Evolutionary conservation across 2,329 filamentous ascomycete genomes (phyloP).

Genomic region (Aureobasidium namibiae): DNA sequence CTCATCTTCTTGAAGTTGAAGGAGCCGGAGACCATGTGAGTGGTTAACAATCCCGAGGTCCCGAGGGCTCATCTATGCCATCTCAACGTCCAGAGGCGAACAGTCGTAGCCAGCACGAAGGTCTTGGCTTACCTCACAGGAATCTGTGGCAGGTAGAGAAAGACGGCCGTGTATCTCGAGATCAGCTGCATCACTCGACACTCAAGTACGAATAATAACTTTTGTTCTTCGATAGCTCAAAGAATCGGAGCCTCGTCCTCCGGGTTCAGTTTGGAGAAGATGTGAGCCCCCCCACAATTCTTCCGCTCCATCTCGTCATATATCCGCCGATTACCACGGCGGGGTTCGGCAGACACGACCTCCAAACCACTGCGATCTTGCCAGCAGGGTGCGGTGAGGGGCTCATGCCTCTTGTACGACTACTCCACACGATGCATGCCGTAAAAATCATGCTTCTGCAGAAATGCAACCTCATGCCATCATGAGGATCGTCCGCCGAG

Average conservation of each 20-base stretch:
- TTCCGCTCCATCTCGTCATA: neutral
- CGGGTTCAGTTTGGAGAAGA: neutral
- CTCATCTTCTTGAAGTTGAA: neutral
- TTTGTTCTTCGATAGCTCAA: neutral
- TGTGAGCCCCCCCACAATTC: neutral
- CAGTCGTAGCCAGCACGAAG: too few relatives aligned
- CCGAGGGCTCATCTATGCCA: neutral
- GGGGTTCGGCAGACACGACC: neutral
- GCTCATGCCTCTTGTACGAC: neutral
- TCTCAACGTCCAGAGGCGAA: too few relatives aligned
- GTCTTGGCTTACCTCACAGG: too few relatives aligned
- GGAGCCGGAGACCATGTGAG: neutral
- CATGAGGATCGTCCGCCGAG: conserved; percentile 1
- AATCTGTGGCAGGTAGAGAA: too few relatives aligned
- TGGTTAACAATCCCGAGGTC: neutral
- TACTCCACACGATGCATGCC: neutral
- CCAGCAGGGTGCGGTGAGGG: neutral
- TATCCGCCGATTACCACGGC: neutral
- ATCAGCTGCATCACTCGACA: neutral
- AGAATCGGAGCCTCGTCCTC: neutral
- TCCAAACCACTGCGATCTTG: neutral
- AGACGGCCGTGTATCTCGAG: neutral
- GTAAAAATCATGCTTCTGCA: neutral
- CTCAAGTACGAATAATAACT: neutral
- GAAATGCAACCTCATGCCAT: conserved; percentile 3